Evolutionary conservation across 805 yeast species (phyloP).

Genomic region (Wickerhamia fluorescens): DNA sequence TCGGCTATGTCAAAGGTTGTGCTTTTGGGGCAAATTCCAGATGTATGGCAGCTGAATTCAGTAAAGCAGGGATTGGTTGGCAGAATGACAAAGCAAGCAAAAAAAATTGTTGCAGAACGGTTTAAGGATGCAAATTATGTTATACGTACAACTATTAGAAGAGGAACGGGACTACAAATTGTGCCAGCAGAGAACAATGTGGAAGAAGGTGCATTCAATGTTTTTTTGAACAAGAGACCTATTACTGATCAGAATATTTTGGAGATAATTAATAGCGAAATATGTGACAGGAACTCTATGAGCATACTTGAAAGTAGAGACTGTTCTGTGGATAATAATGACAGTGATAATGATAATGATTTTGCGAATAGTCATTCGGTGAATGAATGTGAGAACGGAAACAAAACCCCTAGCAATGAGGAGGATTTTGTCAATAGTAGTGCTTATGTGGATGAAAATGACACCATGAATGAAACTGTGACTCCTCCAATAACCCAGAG

Average conservation of each 20-base stretch:
- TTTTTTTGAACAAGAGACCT: conserved; percentile 2
- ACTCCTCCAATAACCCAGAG: too few species aligned
- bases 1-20: conserved; percentile 41
- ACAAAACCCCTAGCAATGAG: too few species aligned
- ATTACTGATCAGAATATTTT: conserved; percentile 1
- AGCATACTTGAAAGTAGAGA: too few species aligned
- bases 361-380: too few species aligned
- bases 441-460: too few species aligned
- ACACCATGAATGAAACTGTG: too few species aligned
- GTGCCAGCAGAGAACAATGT: conserved; percentile 1
- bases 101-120: conserved; percentile 6
- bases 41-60: conserved; percentile 43
- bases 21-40: conserved; percentile 54
- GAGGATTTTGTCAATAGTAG: too few species aligned
- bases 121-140: too few species aligned
- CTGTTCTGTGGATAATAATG: conserved; percentile 10
- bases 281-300: too few species aligned
- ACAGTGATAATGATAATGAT: conserved; percentile 4
- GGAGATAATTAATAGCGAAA: conserved; percentile 5
- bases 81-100: conserved; percentile 7
- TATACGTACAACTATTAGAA: conserved; percentile 4
- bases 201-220: conserved; percentile 6
- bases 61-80: conserved; percentile 17
- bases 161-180: conserved; percentile 3
- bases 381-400: too few species aligned